A percentile compares a stretch with the other conserved stretches of the same genome.
phyloP scores from a whole-genome alignment of 1,139 yeast species.

The Lodderomyces pseudojiufengensis region DNA sequence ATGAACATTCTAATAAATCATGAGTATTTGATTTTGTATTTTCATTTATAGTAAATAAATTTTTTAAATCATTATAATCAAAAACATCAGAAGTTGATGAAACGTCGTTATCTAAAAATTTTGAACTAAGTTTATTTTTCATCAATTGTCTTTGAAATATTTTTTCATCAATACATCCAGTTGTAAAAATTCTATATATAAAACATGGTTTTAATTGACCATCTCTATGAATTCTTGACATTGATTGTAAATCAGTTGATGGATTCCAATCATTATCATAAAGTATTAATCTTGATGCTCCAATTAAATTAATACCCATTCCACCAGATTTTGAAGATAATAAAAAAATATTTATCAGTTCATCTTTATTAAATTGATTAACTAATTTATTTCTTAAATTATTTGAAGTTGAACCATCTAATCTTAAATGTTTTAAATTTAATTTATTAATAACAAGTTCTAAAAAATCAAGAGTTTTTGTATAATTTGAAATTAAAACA shows the following conservation, averaged over 20 bases:
- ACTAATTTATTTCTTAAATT: constrained; percentile 64
- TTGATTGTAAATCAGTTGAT: constrained; percentile 86
- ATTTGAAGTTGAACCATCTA: constrained; percentile 84
- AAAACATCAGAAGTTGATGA: constrained; percentile 47
- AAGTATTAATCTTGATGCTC: constrained; percentile 80
- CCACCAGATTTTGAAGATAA: constrained; percentile 95
- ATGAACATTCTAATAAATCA: constrained; percentile 72
- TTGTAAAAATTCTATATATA: constrained; percentile 76
- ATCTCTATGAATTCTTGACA: constrained; percentile 93
- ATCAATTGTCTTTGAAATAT: constrained; percentile 90
- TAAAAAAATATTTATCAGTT: constrained; percentile 59
- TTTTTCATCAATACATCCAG: constrained; percentile 94
- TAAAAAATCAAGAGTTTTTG: constrained; percentile 79
- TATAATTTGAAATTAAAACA: constrained; percentile 84
- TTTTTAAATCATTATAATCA: constrained; percentile 62
- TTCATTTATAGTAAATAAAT: constrained; percentile 60
- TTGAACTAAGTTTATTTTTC: constrained; percentile 76
- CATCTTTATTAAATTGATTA: constrained; percentile 55
- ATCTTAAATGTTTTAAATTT: constrained; percentile 52
- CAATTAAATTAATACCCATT: constrained; percentile 82
- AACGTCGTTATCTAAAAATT: constrained; percentile 58
- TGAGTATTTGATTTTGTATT: constrained; percentile 72
- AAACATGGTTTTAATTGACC: constrained; percentile 80
- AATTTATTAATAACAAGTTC: constrained; percentile 53
- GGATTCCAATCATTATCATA: constrained; percentile 97